Conservation (phyloP, 768 basidiomycete genomes). For the Termitomyces sp. region DNA sequence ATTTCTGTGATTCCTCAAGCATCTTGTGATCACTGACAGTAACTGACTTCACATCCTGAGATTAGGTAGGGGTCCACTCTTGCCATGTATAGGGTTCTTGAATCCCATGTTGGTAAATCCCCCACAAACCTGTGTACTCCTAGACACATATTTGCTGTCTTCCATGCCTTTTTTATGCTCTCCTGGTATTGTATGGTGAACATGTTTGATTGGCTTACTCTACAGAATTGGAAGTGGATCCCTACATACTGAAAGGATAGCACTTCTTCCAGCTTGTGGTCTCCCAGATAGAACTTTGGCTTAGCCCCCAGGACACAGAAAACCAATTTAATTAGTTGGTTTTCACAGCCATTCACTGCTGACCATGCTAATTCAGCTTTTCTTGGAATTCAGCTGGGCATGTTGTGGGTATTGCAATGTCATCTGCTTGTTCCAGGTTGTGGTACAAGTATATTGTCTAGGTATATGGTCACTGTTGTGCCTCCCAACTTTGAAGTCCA, state of each 20-base stretch:
- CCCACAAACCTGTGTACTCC: background rate
- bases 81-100: constrained; percentile 1
- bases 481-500: too few species aligned
- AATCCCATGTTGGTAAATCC: background rate
- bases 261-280: background rate
- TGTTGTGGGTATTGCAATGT: background rate
- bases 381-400: background rate
- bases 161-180: background rate
- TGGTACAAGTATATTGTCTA: too few species aligned
- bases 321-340: background rate
- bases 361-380: background rate
- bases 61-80: too few species aligned
- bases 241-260: background rate
- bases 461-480: too few species aligned
- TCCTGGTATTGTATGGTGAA: background rate
- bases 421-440: background rate
- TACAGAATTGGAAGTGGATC: background rate
- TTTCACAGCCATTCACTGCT: background rate
- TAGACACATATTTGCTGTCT: background rate
- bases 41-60: too few species aligned
- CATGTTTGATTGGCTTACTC: background rate
- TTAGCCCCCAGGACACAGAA: background rate
- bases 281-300: background rate
- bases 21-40: too few species aligned
- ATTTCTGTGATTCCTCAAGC: background rate